Conservation (phyloP, 345 rosid species). For the Linum lewisii region DNA sequence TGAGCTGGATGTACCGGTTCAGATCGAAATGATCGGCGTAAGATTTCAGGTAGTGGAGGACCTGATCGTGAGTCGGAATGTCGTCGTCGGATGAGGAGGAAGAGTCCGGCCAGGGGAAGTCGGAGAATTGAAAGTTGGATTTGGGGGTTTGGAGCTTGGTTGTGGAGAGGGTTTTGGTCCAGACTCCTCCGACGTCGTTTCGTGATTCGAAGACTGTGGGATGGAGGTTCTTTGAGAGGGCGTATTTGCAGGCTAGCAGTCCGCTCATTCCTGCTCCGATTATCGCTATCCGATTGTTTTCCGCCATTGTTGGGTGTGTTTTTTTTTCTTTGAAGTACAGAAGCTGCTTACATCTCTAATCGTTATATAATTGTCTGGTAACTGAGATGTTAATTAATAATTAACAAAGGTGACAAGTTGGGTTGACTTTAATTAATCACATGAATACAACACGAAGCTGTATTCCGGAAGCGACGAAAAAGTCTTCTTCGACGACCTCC, state of each 20-base stretch:
- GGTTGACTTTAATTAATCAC: no score
- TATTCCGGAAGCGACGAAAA: no score
- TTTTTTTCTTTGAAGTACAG: no score
- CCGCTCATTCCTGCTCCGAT: slow-evolving; percentile 35
- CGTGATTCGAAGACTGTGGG: slow-evolving; percentile 28
- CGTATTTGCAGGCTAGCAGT: slow-evolving; percentile 33
- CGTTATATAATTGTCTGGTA: no score
- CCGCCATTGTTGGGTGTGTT: neutral
- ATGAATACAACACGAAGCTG: no score
- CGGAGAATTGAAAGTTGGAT: slow-evolving; percentile 21
- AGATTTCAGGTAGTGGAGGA: slow-evolving; percentile 21
- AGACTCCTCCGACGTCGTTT: slow-evolving; percentile 23
- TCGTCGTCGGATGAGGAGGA: slow-evolving; percentile 2
- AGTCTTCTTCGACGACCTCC: no score
- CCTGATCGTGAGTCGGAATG: slow-evolving; percentile 21
- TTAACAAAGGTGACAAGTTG: no score
- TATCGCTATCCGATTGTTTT: slow-evolving; percentile 18
- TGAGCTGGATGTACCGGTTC: slow-evolving; percentile 26
- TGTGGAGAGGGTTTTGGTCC: slow-evolving; percentile 26
- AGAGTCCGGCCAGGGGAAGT: slow-evolving; percentile 39
- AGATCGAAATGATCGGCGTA: slow-evolving; percentile 29
- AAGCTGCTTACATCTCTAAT: no score
- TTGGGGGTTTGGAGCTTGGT: slow-evolving; percentile 30
- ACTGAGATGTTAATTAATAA: no score
- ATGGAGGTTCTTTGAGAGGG: slow-evolving; percentile 23